Evolutionary conservation across 768 basidiomycete species (phyloP), one percentile per base, ranked within the genome.

Genomic region (Pisolithus albus): DNA sequence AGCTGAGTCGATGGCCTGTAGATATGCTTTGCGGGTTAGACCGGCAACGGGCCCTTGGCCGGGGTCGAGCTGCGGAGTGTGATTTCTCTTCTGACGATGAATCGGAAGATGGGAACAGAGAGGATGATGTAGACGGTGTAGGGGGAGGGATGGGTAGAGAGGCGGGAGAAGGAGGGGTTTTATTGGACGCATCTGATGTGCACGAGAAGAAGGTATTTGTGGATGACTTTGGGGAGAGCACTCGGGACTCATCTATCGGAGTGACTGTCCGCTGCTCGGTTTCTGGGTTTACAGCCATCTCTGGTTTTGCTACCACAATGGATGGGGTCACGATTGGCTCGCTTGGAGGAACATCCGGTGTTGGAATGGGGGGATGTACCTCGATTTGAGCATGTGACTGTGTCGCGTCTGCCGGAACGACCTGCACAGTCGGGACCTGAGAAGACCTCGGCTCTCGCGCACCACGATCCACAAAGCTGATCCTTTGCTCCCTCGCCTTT

Each of bases 151-250:
- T 21, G 15, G 41, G 19, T 24, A 24, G 10, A 42, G 19, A 24
- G 13, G 41, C 13, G 10, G 41, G 41, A 15, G 41, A 42, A 13
- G 41, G 19, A 42, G 41, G 23, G 10, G 18, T 41, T 6, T 18
- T n/a, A 4, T 9, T n/a, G 40, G 19, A 42, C 19, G 16, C 44
- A 16, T 62, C 59, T 0, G 50, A 40, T 18, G 46, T 21, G 21
- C 61, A 9, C 6, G 65, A 66, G 21, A 53, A 59, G 38, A 66
- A 66, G 2, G 61, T 67, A 38, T 55, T 56, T 1, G 59, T 18
- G 7, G 67, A 66, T 4, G 66, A 66, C 37, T 61, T 67, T 7
- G 61, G 58, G 7, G 65, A 66, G 40, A 66, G 52, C 36, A 53
- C 48, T 1, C 53, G 54, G 5, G 47, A 55, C 3, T 51, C 19